Base-by-base conservation (phyloP, 306 rosid genomes). In the Lathyrus aphaca region DNA sequence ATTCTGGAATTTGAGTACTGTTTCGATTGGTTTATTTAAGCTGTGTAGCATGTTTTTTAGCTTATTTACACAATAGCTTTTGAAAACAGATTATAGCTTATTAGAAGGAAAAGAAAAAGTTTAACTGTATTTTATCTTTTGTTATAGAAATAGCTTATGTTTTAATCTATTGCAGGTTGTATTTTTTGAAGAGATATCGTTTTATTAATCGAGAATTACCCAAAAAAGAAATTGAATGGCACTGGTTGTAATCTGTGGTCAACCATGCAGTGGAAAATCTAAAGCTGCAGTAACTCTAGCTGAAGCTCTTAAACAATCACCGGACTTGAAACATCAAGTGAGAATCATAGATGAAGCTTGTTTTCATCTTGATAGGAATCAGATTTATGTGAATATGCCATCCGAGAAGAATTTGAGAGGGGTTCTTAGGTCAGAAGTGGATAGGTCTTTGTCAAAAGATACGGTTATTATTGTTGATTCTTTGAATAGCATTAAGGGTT, bases 371-470 rank as follows among this genome's bases (percentile, higher is more conserved):
- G 88, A 87, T 71, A 87, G 92, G 0, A 91, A 91, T 64, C 91
- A 86, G 74, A 89, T 91, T 75, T 94, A 86, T 39, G 96, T 89
- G n/a, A 84, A 87, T 50, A 84, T 88, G 97, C 90, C 91, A 25
- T 82, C 94, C 0, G 99, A 94, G 88, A 94, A 94, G 86, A 94
- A 91, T 80, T 71, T 94, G 56, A 80, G 97, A 79, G 99, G 99
- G 8, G 92, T 88, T 72, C 82, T 94, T 23, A 82, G 99, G 74
- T 91, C 97, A 0, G 99, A 94, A 82, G 99, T 91, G 10, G 97
- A 94, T 69, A 76, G 99, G 68, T 87, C 97, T 0, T 30, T 94
- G 66, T 88, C 95, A 11, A 84, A 65, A 80, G 99, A 91, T 40
- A 83, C 54, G 62, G 80, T 91, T 45, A 83, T 91, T 19, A 82